Base-by-base conservation (phyloP, 306 rosid species). In the Citrullus colocynthis region DNA sequence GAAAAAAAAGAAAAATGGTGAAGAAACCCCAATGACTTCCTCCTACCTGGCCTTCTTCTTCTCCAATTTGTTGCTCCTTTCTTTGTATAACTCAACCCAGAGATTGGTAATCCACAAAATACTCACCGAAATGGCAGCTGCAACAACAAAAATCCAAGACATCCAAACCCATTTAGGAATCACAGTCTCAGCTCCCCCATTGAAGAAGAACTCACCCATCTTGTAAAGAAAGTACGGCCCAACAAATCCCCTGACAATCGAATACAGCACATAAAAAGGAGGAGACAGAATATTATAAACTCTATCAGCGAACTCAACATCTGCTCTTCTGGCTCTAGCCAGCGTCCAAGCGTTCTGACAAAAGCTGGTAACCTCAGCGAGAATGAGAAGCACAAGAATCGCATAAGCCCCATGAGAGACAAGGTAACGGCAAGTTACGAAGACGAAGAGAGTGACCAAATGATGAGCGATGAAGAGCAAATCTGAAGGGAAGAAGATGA, bases 331-430 rank as follows among this genome's bases (percentile, higher is more conserved):
- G 2, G 89, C 86, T 9, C 78, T 78, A 18, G 99, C 88, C 21
- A 95, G 88, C 0, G 97, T 92, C 99, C 99, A 95, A 0, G 81
- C 60, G 79, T 95, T 95, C 90, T 95, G 99, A 83, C 89, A 95
- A 37, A 80, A 42, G 75, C 97, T 95, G 49, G 97, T 92, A 44
- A 82, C 72, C 85, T 95, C 99, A 0, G 99, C 99, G 64, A 95
- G 93, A 34, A 84, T 77, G 14, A 92, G 83, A 11, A 95, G 90
- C 2, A 58, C 70, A 30, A 95, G 87, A 8, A 95, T 84, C 6
- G 97, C 82, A 62, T 85, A 88, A 0, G 93, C 96, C 28, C 99
- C 99, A 71, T 80, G 89, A 0, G 81, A 85, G 9, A 85, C 97
- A n/a, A 84, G 83, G 84, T 86, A 84, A 44, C 97, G 97, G 86